Base-by-base conservation (phyloP, 495 filamentous ascomycete species). In the Penicillium arizonense region DNA sequence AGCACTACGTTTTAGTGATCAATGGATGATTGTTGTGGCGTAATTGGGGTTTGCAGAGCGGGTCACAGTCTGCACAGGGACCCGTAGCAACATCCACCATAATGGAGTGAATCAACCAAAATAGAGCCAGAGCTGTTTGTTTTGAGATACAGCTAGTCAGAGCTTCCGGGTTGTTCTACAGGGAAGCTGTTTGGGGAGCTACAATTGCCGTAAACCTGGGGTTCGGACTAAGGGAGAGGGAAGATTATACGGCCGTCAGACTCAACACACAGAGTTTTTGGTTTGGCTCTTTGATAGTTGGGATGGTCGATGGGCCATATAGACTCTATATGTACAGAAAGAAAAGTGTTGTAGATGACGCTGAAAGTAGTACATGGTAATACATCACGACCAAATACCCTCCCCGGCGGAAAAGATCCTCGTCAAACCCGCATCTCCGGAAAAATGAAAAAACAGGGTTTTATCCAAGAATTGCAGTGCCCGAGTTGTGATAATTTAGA, bases 291-390 rank as follows among this genome's bases (percentile, higher is more conserved):
- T 65, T 59, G 55, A 54, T 64, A 64, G 53, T 58, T 59, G 62
- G 61, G 63, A 62, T 67, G 58, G 63, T 50, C 48, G 48, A 52
- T 63, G 55, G 63, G 63, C 63, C 63, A 66, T 63, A 50, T 74
- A 71, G 63, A 70, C 67, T 74, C 71, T 74, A 74, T 74, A 74
- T 74, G 71, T 74, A 74, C 71, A 74, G 53, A 67, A 67, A 66
- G 58, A 61, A 69, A 64, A 62, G 57, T 67, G 62, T 66, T 66
- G 65, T 64, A 63, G 66, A 65, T 61, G 63, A 64, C 62, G 66
- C 65, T 66, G 63, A 64, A 69, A 69, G 66, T 69, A 69, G 63
- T 69, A 69, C 66, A 69, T 69, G 66, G 64, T 67, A 69, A 67
- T 67, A 67, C 61, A 67, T 67, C 63, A 66, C 59, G 60, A 66